phyloP scores from a whole-genome alignment of 2,329 filamentous ascomycete genomes.

The Penicillium sp. region DNA sequence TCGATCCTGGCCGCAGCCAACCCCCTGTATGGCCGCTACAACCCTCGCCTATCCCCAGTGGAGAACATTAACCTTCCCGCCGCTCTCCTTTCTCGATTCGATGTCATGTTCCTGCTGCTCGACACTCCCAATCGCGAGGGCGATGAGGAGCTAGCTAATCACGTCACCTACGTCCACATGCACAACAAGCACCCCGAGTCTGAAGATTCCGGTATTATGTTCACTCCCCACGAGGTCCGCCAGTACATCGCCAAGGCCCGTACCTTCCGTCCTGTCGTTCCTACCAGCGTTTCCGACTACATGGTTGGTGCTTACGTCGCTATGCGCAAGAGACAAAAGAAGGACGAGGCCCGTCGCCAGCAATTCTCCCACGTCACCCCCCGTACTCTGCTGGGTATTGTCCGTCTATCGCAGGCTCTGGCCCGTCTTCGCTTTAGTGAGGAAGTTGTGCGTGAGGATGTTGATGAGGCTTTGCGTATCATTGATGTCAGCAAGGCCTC shows the following conservation, averaged over 20 bases:
- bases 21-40: constrained; percentile 95
- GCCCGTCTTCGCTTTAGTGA: constrained; percentile 87
- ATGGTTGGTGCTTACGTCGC: constrained; percentile 96
- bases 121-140: constrained; percentile 87
- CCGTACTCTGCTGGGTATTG: constrained; percentile 85
- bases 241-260: constrained; percentile 94
- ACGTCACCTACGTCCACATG: constrained; percentile 97
- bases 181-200: constrained; percentile 86
- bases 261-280: constrained; percentile 81
- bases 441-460: constrained; percentile 83
- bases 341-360: constrained; percentile 85
- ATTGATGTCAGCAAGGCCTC: constrained; percentile 92
- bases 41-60: constrained; percentile 92
- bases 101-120: constrained; percentile 92
- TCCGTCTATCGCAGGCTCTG: constrained; percentile 90
- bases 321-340: constrained; percentile 86
- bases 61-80: constrained; percentile 99
- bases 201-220: constrained; percentile 67
- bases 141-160: constrained; percentile 89
- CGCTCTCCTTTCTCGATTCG: constrained; percentile 92
- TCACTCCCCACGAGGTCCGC: constrained; percentile 88
- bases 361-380: constrained; percentile 93
- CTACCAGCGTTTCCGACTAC: constrained; percentile 85
- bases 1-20: constrained; percentile 96
- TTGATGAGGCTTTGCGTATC: constrained; percentile 88